A percentile compares a stretch with the other conserved stretches of the same genome.
Evolutionary conservation across 768 basidiomycete species (phyloP).

Genomic region (Amanita inopinata): DNA sequence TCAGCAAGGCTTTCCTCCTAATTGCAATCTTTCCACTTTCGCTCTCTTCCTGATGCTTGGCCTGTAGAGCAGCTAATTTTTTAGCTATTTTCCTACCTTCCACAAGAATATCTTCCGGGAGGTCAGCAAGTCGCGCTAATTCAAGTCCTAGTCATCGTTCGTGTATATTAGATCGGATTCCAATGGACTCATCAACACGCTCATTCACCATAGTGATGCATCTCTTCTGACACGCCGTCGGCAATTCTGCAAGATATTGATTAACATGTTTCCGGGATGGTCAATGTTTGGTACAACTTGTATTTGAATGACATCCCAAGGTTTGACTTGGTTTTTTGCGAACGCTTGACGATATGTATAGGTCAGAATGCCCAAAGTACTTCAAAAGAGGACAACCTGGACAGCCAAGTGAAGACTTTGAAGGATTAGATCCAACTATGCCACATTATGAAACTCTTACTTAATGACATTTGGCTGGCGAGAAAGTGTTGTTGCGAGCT

Average conservation of each 20-base stretch:
- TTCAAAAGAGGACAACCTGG: constrained; percentile 35
- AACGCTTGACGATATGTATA: neutral
- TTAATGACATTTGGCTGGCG: constrained; percentile 72
- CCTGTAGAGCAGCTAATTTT: constrained; percentile 47
- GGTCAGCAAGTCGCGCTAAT: constrained; percentile 78
- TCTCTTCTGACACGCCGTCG: constrained; percentile 55
- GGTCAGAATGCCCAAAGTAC: neutral
- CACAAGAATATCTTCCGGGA: constrained; percentile 61
- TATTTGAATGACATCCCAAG: constrained; percentile 73
- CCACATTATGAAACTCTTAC: constrained; percentile 31
- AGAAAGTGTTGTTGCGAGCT: constrained; percentile 68
- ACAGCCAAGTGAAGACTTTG: constrained; percentile 74
- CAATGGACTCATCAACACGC: neutral
- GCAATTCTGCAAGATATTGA: constrained; percentile 41
- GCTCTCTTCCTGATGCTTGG: constrained; percentile 49
- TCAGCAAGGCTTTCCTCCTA: constrained; percentile 59
- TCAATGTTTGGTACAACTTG: constrained; percentile 33
- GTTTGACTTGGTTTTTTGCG: constrained; percentile 23
- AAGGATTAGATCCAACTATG: neutral
- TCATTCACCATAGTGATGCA: constrained; percentile 64
- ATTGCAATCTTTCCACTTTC: constrained; percentile 45
- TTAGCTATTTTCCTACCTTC: constrained; percentile 56
- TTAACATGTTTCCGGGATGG: neutral
- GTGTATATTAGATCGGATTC: neutral
- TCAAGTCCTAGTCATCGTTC: constrained; percentile 86